Evolutionary conservation across 1,284 basidiomycete genomes (phyloP).

Genomic region (Trametes pubescens): DNA sequence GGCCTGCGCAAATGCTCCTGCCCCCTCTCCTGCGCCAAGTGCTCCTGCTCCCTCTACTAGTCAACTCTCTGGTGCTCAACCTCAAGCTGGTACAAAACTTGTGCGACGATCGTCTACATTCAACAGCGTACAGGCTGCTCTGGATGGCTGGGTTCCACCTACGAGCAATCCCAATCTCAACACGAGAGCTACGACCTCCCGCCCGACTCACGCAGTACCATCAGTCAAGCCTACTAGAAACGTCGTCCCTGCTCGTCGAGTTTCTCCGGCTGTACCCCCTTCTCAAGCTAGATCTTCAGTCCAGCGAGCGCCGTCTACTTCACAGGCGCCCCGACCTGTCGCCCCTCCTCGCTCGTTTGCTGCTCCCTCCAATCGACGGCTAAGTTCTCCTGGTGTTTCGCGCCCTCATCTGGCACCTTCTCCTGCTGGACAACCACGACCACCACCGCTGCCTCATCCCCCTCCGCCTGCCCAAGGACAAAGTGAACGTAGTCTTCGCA

Average conservation of each 20-base stretch:
- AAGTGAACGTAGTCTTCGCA: slow-evolving; percentile 23
- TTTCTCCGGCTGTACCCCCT: not conserved
- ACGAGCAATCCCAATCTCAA: not conserved
- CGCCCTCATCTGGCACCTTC: slow-evolving; percentile 3
- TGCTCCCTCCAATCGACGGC: slow-evolving; percentile 8
- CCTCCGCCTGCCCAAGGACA: slow-evolving; percentile 20
- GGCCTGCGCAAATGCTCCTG: not conserved
- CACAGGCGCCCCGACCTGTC: slow-evolving; percentile 2
- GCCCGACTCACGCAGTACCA: slow-evolving; percentile 4
- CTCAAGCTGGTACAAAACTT: not conserved
- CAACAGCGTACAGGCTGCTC: slow-evolving; percentile 20
- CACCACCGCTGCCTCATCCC: slow-evolving; percentile 6
- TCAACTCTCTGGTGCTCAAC: not conserved
- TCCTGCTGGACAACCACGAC: slow-evolving; percentile 2
- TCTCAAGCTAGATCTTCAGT: slow-evolving; percentile 6
- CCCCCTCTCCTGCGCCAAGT: not conserved
- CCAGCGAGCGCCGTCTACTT: not conserved
- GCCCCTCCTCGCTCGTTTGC: slow-evolving; percentile 2
- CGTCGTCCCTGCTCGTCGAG: not conserved
- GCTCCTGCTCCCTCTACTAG: not conserved
- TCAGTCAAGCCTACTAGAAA: not conserved
- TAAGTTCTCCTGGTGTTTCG: slow-evolving; percentile 2
- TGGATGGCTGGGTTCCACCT: slow-evolving; percentile 20
- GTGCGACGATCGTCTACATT: slow-evolving; percentile 13
- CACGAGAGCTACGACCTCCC: not conserved